Evolutionary conservation across 2,329 filamentous ascomycete genomes (phyloP).

Genomic region (Coniella lustricola): DNA sequence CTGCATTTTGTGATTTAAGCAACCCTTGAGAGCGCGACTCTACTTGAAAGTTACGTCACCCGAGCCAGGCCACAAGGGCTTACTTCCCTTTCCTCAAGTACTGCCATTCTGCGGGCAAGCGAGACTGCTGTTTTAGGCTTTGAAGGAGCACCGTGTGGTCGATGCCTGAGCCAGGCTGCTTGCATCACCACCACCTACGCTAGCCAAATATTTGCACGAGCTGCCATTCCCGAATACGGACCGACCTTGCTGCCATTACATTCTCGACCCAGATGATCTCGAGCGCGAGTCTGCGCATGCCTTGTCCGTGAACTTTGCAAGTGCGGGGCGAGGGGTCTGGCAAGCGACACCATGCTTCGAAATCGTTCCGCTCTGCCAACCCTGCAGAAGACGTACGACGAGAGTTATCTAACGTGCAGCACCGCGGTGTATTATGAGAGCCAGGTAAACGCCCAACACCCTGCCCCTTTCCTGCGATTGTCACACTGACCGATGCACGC

Average conservation of each 20-base stretch:
- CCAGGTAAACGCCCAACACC: constrained; percentile 53
- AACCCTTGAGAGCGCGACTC: neutral
- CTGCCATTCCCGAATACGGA: neutral
- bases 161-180: neutral
- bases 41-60: constrained; percentile 3
- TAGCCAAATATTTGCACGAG: neutral
- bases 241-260: neutral
- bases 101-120: neutral
- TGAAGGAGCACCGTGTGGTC: neutral
- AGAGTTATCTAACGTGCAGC: constrained; percentile 89
- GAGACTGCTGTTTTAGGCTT: neutral
- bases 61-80: neutral
- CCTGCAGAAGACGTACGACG: constrained; percentile 96
- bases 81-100: neutral
- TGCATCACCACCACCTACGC: neutral
- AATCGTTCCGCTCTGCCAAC: constrained; percentile 52
- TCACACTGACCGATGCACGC: constrained; percentile 1
- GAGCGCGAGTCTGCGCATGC: constrained; percentile 1
- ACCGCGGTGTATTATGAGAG: constrained; percentile 95
- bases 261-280: neutral
- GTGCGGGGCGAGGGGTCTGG: constrained; percentile 8
- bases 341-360: constrained; percentile 41
- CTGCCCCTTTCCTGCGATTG: neutral
- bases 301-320: constrained; percentile 5
- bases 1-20: too few relatives aligned